Conservation (phyloP, 768 basidiomycete species). For the Termitomyces sp. region DNA sequence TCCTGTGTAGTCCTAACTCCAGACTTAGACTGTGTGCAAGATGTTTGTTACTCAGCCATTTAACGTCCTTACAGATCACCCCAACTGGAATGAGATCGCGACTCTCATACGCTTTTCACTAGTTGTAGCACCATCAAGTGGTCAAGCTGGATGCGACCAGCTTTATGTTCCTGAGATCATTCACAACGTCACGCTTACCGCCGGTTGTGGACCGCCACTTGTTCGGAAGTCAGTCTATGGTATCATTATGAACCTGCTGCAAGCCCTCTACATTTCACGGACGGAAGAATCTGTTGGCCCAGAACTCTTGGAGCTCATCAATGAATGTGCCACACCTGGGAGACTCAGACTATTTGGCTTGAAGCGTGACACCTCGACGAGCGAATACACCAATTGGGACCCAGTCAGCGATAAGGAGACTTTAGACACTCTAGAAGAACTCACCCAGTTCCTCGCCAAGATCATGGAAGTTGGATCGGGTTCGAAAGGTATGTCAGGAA, state of each 20-base stretch:
- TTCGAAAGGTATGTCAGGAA: slow-evolving; percentile 54
- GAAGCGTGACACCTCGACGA: slow-evolving; percentile 54
- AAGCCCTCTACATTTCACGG: slow-evolving; percentile 64
- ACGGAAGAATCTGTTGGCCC: slow-evolving; percentile 60
- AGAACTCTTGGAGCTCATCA: slow-evolving; percentile 61
- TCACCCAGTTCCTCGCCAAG: slow-evolving; percentile 61
- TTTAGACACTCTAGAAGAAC: slow-evolving; percentile 65
- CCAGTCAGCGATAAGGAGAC: slow-evolving; percentile 51
- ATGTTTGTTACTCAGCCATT: slow-evolving; percentile 59
- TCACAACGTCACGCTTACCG: slow-evolving; percentile 77
- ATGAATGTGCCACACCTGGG: slow-evolving; percentile 54
- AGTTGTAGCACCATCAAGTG: slow-evolving; percentile 66
- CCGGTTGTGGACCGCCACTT: slow-evolving; percentile 68
- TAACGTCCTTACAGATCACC: slow-evolving; percentile 63
- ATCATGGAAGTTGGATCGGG: slow-evolving; percentile 66
- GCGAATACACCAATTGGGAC: slow-evolving; percentile 66
- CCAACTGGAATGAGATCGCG: slow-evolving; percentile 80
- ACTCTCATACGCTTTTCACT: slow-evolving; percentile 76
- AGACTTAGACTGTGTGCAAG: slow-evolving; percentile 66
- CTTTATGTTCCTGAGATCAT: slow-evolving; percentile 82
- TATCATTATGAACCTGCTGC: slow-evolving; percentile 77
- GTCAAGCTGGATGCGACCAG: slow-evolving; percentile 63
- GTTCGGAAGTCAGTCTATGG: slow-evolving; percentile 84
- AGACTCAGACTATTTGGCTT: slow-evolving; percentile 76
- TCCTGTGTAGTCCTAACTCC: neutral